Evolutionary conservation across 345 rosid genomes (phyloP).

Genomic region (Brassica carinata): DNA sequence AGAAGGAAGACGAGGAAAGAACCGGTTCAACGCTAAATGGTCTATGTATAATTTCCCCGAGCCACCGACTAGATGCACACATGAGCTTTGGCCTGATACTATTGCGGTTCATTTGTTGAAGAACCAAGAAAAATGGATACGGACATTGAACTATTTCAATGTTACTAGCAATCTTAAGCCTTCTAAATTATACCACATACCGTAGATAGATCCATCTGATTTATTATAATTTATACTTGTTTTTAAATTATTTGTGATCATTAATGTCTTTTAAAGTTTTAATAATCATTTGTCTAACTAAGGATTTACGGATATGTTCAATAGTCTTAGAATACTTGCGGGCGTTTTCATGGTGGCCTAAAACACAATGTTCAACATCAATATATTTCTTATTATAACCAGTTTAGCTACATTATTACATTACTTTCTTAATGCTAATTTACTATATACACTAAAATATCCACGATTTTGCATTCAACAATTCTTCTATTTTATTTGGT

Average conservation of each 20-base stretch:
- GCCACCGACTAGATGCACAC: constrained; percentile 62
- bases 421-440: background rate
- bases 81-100: constrained; percentile 80
- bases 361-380: background rate
- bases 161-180: constrained; percentile 71
- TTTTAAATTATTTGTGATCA: constrained; percentile 1
- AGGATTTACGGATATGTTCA: background rate
- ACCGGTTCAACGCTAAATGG: constrained; percentile 83
- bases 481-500: too few species aligned
- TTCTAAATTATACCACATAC: constrained; percentile 80
- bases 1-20: constrained; percentile 64
- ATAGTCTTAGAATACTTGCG: background rate
- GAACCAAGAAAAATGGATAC: constrained; percentile 80
- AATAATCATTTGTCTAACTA: constrained; percentile 20
- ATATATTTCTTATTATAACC: background rate
- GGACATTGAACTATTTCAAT: constrained; percentile 66
- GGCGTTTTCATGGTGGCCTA: constrained; percentile 16
- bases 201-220: constrained; percentile 19
- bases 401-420: background rate
- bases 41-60: constrained; percentile 78
- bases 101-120: constrained; percentile 78
- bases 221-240: constrained; percentile 1
- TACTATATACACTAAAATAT: too few species aligned
- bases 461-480: too few species aligned
- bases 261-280: background rate